Conservation (phyloP, 257 asterid species). For the Rauvolfia tetraphylla region DNA sequence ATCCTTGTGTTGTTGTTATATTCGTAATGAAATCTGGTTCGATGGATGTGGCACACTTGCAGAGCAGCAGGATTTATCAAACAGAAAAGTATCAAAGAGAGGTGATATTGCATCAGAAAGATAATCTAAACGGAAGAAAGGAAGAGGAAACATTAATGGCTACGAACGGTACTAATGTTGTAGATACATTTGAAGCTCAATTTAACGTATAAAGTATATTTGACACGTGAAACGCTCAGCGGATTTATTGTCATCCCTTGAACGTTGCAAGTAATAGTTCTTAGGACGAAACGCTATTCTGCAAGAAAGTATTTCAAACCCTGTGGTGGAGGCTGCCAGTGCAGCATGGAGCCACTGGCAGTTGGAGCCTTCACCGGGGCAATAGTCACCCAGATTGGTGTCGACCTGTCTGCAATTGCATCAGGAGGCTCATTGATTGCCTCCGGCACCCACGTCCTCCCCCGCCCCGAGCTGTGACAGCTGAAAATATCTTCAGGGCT, state of each 20-base stretch:
- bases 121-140: neutral
- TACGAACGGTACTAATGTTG: neutral
- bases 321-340: neutral
- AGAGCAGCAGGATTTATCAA: no score
- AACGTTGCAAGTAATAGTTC: neutral
- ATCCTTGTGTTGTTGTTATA: neutral
- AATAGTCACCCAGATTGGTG: conserved; percentile 14
- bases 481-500: conserved; percentile 1
- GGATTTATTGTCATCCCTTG: neutral
- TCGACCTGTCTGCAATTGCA: conserved; percentile 20
- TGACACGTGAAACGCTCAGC: neutral
- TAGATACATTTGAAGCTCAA: neutral
- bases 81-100: neutral
- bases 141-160: neutral
- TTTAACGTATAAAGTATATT: neutral
- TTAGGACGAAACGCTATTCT: neutral
- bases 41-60: neutral
- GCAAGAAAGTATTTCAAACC: neutral
- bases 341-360: conserved; percentile 9
- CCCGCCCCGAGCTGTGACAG: conserved; percentile 17
- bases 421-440: conserved; percentile 25
- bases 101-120: neutral
- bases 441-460: conserved; percentile 25
- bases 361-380: conserved; percentile 12
- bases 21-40: neutral